These are phyloP conservation scores for Seminavis robusta DNA, from an alignment of 108 stramenopile genomes.

Conservation along the genomic window DNA sequence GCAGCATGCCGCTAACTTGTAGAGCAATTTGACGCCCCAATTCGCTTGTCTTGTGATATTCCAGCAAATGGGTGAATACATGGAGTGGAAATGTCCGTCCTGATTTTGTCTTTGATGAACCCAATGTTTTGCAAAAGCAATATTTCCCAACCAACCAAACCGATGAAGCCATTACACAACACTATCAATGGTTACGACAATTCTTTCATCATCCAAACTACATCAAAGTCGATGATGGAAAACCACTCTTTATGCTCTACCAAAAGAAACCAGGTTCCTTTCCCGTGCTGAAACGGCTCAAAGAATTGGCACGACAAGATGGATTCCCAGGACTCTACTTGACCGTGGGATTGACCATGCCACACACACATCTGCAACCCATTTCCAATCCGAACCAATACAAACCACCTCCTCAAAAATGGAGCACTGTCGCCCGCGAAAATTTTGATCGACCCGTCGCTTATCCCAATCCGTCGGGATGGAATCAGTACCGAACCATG, in stretches of 20 bases:
- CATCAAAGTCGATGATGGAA: conserved; percentile 30
- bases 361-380: conserved; percentile 22
- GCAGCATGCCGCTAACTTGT: too few relatives aligned
- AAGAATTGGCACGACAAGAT: conserved; percentile 42
- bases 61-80: conserved; percentile 31
- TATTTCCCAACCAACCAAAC: conserved; percentile 36
- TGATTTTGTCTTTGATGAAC: too few relatives aligned
- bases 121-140: conserved; percentile 46
- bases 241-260: conserved; percentile 55
- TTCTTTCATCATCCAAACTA: conserved; percentile 68
- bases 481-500: too few relatives aligned
- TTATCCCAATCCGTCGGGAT: conserved; percentile 52
- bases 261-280: too few relatives aligned
- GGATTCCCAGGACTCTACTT: conserved; percentile 51
- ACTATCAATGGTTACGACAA: conserved; percentile 55
- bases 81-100: too few relatives aligned
- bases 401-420: neutral
- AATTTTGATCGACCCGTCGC: conserved; percentile 37
- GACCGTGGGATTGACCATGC: conserved; percentile 24
- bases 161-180: conserved; percentile 25
- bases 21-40: too few relatives aligned
- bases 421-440: neutral
- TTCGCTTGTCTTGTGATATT: too few relatives aligned
- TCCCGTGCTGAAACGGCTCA: conserved; percentile 33
- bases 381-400: neutral